phyloP scores from a whole-genome alignment of 441 rosid species.

The Arabidopsis lyrata region DNA sequence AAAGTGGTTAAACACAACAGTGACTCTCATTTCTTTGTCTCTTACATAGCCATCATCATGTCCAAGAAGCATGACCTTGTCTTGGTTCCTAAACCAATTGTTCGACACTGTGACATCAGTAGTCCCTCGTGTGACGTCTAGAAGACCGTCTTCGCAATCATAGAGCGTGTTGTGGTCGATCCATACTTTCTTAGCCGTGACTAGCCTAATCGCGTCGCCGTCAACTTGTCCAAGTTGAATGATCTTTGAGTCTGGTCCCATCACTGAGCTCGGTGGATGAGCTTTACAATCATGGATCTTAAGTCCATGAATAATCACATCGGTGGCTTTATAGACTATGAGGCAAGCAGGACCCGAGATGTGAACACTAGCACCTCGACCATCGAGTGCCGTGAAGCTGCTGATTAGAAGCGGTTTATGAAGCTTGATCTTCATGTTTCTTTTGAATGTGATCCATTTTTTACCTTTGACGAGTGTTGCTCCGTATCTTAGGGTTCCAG shows the following conservation, averaged over 20 bases:
- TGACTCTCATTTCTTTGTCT: conserved; percentile 77
- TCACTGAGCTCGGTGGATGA: conserved; percentile 57
- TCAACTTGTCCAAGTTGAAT: conserved; percentile 58
- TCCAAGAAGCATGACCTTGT: conserved; percentile 90
- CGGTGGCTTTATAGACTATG: conserved; percentile 57
- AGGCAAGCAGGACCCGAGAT: conserved; percentile 69
- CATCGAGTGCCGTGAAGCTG: conserved; percentile 77
- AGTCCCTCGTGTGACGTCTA: conserved; percentile 78
- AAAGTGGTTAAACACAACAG: conserved; percentile 78
- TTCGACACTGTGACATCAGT: conserved; percentile 71
- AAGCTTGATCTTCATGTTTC: conserved; percentile 62
- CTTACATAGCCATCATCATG: conserved; percentile 70
- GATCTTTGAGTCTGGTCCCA: conserved; percentile 59
- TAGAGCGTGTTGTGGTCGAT: conserved; percentile 83
- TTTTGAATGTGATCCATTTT: conserved; percentile 75
- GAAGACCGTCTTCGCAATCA: conserved; percentile 74
- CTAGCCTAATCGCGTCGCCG: conserved; percentile 75
- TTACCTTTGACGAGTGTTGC: conserved; percentile 62
- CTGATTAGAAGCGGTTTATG: conserved; percentile 63
- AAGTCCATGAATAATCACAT: conserved; percentile 78
- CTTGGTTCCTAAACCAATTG: conserved; percentile 85
- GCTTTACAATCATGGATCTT: conserved; percentile 71
- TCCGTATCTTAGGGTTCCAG: conserved; percentile 73
- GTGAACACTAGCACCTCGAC: conserved; percentile 64
- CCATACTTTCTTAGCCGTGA: conserved; percentile 71